These are phyloP conservation scores for Pseudonitzschia multistriata DNA, from an alignment of 108 stramenopile species.

Conservation along the genomic window DNA sequence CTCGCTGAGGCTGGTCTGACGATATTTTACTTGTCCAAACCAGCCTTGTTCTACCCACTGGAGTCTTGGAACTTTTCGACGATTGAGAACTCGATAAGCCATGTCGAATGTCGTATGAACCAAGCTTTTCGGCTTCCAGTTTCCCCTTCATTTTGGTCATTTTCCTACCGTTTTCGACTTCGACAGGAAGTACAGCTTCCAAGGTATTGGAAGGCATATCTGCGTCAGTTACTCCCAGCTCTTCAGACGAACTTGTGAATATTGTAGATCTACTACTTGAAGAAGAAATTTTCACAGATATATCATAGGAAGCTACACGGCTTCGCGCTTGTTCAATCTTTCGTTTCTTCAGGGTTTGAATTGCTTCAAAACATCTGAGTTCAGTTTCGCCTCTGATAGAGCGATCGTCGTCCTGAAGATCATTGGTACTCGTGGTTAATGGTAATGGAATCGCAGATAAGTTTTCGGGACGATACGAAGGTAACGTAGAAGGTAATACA, in stretches of 20 bases:
- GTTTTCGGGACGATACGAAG: conserved; percentile 11
- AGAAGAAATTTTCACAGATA: conserved; percentile 31
- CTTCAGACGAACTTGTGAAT: conserved; percentile 10
- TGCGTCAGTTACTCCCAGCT: not conserved
- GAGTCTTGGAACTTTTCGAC: conserved; percentile 29
- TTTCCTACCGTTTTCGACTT: conserved; percentile 27
- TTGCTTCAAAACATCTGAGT: conserved; percentile 18
- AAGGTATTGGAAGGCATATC: not conserved
- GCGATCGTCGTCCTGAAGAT: not conserved
- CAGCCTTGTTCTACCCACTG: conserved; percentile 60
- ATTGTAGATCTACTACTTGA: conserved; percentile 29
- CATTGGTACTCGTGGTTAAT: not conserved
- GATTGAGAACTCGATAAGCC: conserved; percentile 30
- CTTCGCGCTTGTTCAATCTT: conserved; percentile 15
- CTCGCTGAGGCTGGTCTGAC: conserved; percentile 32
- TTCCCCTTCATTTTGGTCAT: conserved; percentile 26
- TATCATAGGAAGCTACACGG: not conserved
- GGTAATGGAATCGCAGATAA: not conserved
- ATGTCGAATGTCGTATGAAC: conserved; percentile 65
- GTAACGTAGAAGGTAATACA: conserved; percentile 11
- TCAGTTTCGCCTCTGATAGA: conserved; percentile 7
- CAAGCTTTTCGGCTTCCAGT: conserved; percentile 39
- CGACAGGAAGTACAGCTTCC: conserved; percentile 31
- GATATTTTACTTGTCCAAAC: conserved; percentile 52
- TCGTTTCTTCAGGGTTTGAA: conserved; percentile 9